These are phyloP conservation scores for Aurantiochytrium sp. DNA, from an alignment of 108 stramenopile species.

Conservation along the genomic window DNA sequence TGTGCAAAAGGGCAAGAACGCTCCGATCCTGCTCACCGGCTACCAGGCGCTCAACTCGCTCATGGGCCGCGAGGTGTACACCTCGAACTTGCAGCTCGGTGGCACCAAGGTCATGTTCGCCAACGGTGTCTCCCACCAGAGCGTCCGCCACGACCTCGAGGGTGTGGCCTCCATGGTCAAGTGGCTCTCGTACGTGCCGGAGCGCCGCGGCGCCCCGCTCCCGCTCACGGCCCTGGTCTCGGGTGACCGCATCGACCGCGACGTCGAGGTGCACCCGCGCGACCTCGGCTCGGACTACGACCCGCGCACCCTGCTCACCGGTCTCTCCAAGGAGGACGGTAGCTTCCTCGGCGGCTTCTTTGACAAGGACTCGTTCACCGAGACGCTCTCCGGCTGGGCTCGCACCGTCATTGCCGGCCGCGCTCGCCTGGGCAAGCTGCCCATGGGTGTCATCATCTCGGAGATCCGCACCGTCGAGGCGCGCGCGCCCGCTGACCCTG, in stretches of 20 bases:
- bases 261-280: slow-evolving; percentile 65
- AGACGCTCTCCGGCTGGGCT: slow-evolving; percentile 94
- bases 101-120: slow-evolving; percentile 92
- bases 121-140: slow-evolving; percentile 90
- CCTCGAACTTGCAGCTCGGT: slow-evolving; percentile 97
- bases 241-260: slow-evolving; percentile 78
- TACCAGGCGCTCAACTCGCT: slow-evolving; percentile 98
- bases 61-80: slow-evolving; percentile 96
- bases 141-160: slow-evolving; percentile 79
- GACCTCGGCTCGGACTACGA: slow-evolving; percentile 79
- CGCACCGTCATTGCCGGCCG: slow-evolving; percentile 93
- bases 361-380: slow-evolving; percentile 84
- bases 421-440: slow-evolving; percentile 92
- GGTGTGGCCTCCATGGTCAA: slow-evolving; percentile 72
- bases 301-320: slow-evolving; percentile 75
- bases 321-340: slow-evolving; percentile 26
- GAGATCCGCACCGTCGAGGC: slow-evolving; percentile 89
- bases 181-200: slow-evolving; percentile 93
- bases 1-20: slow-evolving; percentile 82
- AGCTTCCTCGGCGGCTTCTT: slow-evolving; percentile 89
- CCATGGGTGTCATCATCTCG: slow-evolving; percentile 91
- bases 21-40: slow-evolving; percentile 96
- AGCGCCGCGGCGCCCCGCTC: neutral
- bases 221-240: slow-evolving; percentile 18
- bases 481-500: slow-evolving; percentile 93